Percentiles rank a stretch among this genome's conserved stretches.
These are phyloP conservation scores for Tuber melanosporum DNA, from an alignment of 495 filamentous ascomycete genomes.

Conservation along the genomic window DNA sequence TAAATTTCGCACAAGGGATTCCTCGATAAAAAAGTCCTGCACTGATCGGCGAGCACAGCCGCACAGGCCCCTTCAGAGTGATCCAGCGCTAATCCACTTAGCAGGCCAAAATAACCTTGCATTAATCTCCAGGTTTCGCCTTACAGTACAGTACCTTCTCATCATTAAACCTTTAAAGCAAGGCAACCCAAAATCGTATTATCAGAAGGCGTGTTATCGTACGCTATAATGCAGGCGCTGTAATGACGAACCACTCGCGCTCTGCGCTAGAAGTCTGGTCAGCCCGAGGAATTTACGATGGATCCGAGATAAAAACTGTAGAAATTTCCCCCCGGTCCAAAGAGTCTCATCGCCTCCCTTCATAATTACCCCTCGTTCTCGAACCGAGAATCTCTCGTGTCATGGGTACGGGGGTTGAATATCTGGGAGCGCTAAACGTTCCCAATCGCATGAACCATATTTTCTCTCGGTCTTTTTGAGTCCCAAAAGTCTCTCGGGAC, in stretches of 20 bases:
- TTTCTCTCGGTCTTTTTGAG: neutral
- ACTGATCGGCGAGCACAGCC: too few species aligned
- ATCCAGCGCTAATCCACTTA: neutral
- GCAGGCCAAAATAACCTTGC: neutral
- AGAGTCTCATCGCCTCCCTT: neutral
- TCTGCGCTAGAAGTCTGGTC: neutral
- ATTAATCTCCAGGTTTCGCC: neutral
- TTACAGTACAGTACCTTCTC: neutral
- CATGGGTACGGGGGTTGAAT: neutral
- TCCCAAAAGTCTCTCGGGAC: neutral
- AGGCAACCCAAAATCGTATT: neutral
- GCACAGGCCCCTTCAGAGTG: neutral
- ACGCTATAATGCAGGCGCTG: neutral
- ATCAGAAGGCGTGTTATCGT: neutral
- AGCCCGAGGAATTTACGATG: neutral
- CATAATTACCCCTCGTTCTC: neutral
- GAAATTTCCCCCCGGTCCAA: neutral
- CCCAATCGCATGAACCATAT: neutral
- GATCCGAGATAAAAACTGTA: neutral
- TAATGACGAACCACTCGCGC: neutral
- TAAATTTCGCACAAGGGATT: too few species aligned
- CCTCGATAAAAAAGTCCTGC: too few species aligned
- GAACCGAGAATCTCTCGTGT: neutral
- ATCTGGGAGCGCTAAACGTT: neutral
- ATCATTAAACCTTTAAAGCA: neutral